phyloP scores from a whole-genome alignment of 441 rosid species.

The Capsella rubella region DNA sequence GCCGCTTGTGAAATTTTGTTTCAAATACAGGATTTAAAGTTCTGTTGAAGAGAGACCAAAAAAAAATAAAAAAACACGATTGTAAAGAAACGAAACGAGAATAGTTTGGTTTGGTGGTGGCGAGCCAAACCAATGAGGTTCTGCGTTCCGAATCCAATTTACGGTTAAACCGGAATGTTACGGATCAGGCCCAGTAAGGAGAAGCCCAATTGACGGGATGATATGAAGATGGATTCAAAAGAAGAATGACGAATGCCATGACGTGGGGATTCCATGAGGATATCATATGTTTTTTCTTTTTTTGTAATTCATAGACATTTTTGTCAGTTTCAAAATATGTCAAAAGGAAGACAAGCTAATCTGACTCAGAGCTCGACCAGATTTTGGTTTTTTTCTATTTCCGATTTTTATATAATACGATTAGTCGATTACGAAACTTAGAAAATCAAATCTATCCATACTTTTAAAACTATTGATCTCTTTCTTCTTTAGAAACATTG shows the following conservation, averaged over 20 bases:
- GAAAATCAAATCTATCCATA: no score
- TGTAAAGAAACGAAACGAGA: neutral
- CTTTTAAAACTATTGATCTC: neutral
- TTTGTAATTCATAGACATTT: neutral
- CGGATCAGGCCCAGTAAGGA: conserved; percentile 25
- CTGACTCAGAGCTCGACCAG: neutral
- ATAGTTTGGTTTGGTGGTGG: neutral
- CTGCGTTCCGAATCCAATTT: neutral
- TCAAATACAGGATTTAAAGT: neutral
- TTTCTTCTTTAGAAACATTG: neutral
- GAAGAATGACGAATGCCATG: conserved; percentile 40
- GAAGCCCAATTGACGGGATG: neutral
- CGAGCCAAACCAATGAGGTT: neutral
- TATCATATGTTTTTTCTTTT: neutral
- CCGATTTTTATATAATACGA: no score
- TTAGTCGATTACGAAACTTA: no score
- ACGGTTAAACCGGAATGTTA: conserved; percentile 18
- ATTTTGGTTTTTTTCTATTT: no score
- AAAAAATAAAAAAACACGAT: neutral
- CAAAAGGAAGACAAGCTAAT: neutral
- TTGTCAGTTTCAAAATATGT: neutral
- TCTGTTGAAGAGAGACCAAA: neutral
- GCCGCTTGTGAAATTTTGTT: neutral
- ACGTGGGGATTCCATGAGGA: conserved; percentile 4
- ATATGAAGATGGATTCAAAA: neutral